Evolutionary conservation across 495 filamentous ascomycete species (phyloP).

Genomic region (Tuber brumale): DNA sequence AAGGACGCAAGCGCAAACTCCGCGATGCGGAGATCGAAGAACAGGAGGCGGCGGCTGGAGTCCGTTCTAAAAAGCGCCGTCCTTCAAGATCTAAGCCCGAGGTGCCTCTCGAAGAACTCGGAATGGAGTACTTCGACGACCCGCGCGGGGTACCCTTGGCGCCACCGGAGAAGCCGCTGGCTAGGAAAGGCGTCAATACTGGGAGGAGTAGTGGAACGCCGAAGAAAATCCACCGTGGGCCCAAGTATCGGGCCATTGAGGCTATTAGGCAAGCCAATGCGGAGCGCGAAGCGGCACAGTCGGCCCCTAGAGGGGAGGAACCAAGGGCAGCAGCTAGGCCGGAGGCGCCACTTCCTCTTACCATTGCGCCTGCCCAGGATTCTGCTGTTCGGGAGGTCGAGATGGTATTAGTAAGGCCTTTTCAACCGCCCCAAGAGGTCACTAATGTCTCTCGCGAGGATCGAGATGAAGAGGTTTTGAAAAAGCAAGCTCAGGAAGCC

Average conservation of each 20-base stretch:
- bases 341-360: not conserved
- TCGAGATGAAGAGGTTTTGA: not conserved
- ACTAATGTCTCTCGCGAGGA: not conserved
- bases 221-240: not conserved
- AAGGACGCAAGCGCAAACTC: conserved; percentile 29
- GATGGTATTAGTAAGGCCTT: not conserved
- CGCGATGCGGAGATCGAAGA: not conserved
- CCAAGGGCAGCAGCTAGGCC: not conserved
- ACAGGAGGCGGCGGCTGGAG: not conserved
- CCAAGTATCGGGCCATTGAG: not conserved
- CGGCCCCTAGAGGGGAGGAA: not conserved
- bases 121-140: not conserved
- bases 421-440: not conserved
- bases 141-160: not conserved
- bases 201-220: not conserved
- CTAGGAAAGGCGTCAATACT: not conserved
- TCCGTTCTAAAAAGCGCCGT: not conserved
- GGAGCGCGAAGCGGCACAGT: not conserved
- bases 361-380: not conserved
- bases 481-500: not conserved
- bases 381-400: not conserved
- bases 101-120: not conserved
- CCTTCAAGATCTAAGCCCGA: not conserved
- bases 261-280: not conserved
- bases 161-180: not conserved